These are phyloP conservation scores for Cutaneotrichosporon sp. DNA, from an alignment of 1,284 basidiomycete genomes.

Conservation along the genomic window DNA sequence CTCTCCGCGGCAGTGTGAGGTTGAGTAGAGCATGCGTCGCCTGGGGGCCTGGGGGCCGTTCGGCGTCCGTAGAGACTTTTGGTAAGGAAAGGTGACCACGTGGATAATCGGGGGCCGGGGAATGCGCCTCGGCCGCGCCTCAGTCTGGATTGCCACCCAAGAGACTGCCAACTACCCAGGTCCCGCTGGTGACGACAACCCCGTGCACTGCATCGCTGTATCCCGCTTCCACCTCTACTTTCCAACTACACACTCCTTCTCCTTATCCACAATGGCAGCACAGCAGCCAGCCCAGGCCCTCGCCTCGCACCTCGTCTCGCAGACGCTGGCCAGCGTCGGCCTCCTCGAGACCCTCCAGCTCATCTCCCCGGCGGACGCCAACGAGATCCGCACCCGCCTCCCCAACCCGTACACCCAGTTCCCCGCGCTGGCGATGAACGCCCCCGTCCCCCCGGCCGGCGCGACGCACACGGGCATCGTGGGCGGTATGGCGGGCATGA, in stretches of 20 bases:
- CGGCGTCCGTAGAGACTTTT: no score
- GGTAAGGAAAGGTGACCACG: no score
- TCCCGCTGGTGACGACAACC: background rate
- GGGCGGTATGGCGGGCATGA: conserved; percentile 7
- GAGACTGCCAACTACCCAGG: background rate
- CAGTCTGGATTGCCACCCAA: background rate
- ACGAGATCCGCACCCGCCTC: conserved; percentile 39
- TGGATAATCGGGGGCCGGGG: no score
- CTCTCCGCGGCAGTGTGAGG: background rate
- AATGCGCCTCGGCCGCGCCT: no score
- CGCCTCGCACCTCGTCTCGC: conserved; percentile 45
- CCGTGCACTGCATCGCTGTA: background rate
- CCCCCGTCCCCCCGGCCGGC: background rate
- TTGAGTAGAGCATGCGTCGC: no score
- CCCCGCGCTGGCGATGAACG: conserved; percentile 23
- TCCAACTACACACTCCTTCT: background rate
- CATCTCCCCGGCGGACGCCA: conserved; percentile 38
- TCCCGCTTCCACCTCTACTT: background rate
- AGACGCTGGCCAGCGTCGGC: conserved; percentile 42
- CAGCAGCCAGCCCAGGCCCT: conserved; percentile 34
- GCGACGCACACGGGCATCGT: background rate
- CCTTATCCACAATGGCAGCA: conserved; percentile 2
- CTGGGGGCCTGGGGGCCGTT: no score
- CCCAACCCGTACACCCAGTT: conserved; percentile 32
- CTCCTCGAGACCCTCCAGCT: conserved; percentile 42